phyloP scores from a whole-genome alignment of 768 basidiomycete species.

The Serpula lacrymans region DNA sequence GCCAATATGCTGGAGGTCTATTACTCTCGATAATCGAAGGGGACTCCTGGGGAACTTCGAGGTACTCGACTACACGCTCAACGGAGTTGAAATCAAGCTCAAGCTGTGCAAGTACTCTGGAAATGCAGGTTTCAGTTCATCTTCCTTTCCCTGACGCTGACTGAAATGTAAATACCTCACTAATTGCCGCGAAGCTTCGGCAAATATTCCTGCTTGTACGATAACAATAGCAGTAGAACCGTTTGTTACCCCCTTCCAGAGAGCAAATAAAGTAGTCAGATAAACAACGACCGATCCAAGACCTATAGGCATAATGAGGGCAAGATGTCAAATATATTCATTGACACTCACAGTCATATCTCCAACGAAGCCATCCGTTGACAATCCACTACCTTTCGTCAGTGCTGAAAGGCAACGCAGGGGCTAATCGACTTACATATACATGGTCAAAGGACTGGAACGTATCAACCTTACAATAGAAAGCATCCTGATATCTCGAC shows the following conservation, averaged over 20 bases:
- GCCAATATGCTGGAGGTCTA: slow-evolving; percentile 74
- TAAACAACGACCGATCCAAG: slow-evolving; percentile 72
- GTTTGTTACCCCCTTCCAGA: slow-evolving; percentile 51
- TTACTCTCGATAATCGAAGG: slow-evolving; percentile 52
- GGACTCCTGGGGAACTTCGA: slow-evolving; percentile 65
- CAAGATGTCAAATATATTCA: not conserved
- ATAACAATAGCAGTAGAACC: slow-evolving; percentile 72
- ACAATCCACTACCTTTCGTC: slow-evolving; percentile 52
- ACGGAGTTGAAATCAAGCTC: slow-evolving; percentile 76
- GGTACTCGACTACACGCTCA: slow-evolving; percentile 70
- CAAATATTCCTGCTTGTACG: slow-evolving; percentile 65
- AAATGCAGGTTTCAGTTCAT: slow-evolving; percentile 5
- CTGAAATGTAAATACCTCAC: slow-evolving; percentile 39
- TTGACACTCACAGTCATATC: slow-evolving; percentile 67
- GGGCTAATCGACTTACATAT: slow-evolving; percentile 66
- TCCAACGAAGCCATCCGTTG: slow-evolving; percentile 65
- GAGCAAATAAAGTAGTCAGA: slow-evolving; percentile 63
- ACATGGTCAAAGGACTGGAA: slow-evolving; percentile 72
- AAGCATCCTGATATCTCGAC: slow-evolving; percentile 57
- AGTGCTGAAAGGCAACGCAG: not conserved
- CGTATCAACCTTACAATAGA: slow-evolving; percentile 58
- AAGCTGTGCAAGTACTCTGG: slow-evolving; percentile 62
- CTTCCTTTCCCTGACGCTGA: too few relatives aligned
- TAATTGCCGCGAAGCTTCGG: slow-evolving; percentile 63
- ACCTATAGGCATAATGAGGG: slow-evolving; percentile 29